These are phyloP conservation scores for Fonsecaea multimorphosa DNA, from an alignment of 2,329 filamentous ascomycete species.

Conservation along the genomic window DNA sequence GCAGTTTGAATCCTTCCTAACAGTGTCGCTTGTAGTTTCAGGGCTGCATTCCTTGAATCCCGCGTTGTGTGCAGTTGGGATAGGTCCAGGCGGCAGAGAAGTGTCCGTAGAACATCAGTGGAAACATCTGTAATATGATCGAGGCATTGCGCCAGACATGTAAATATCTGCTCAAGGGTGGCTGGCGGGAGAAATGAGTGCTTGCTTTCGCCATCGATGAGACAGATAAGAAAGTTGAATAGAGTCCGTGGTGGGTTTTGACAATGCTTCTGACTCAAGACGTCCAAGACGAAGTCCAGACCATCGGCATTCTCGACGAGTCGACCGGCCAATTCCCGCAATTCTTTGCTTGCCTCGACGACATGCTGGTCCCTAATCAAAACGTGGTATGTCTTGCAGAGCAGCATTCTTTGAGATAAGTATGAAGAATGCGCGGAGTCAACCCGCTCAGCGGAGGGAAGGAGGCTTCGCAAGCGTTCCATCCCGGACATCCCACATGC, in stretches of 20 bases:
- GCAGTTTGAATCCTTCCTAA: slow-evolving; percentile 10
- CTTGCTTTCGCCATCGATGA: slow-evolving; percentile 15
- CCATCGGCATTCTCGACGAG: slow-evolving; percentile 16
- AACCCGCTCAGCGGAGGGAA: background rate
- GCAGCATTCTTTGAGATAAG: slow-evolving; percentile 19
- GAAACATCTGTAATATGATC: slow-evolving; percentile 4
- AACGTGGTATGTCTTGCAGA: slow-evolving; percentile 18
- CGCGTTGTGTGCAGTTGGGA: slow-evolving; percentile 15
- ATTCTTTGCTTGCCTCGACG: background rate
- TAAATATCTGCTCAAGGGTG: slow-evolving; percentile 24
- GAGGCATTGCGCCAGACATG: slow-evolving; percentile 21
- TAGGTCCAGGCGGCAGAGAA: slow-evolving; percentile 15
- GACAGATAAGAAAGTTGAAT: slow-evolving; percentile 12
- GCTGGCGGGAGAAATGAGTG: background rate
- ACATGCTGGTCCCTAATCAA: slow-evolving; percentile 7
- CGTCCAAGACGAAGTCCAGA: slow-evolving; percentile 18
- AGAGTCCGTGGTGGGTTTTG: background rate
- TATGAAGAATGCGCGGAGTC: slow-evolving; percentile 21
- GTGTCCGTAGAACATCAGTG: background rate
- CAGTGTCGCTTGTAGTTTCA: slow-evolving; percentile 24
- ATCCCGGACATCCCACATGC: background rate
- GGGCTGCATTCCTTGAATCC: slow-evolving; percentile 22
- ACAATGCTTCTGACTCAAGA: slow-evolving; percentile 15
- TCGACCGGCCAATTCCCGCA: background rate
- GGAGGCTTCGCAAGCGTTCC: background rate